Base-by-base conservation (phyloP, 2,329 filamentous ascomycete genomes). In the Didymosphaeria variabile region DNA sequence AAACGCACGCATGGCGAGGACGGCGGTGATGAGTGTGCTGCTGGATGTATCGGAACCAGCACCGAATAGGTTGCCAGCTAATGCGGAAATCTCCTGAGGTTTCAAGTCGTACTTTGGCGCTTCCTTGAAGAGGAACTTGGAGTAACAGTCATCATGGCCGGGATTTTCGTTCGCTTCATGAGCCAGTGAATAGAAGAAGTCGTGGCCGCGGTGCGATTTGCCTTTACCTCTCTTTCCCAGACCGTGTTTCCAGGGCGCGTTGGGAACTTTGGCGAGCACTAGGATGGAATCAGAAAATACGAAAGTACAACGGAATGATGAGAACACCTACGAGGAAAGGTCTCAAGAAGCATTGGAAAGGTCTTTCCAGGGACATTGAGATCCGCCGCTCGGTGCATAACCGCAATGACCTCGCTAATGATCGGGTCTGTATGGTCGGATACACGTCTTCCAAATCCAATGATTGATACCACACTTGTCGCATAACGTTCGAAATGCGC, bases 261-360 rank as follows among this genome's bases (percentile, higher is more conserved):
- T 71, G 9, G 72, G 72, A 10, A 73, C 64, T 60, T 69, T 71
- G 8, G 72, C 68, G 15, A 73, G 67, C 17, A 72, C 64, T 70
- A 49, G 10, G 6, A n/a, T 12, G 44, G 12, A 5, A 26, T 61
- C 21, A 59, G 54, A 10, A 3, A 38, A 50, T 53, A 23, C 58
- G 63, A 62, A 70, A 1, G 83, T 40, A 19, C 3, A 83, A 57
- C 85, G 86, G 0, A 83, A 85, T 69, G 10, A 73, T 85, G 79
- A 36, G 86, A 71, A 44, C 52, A 46, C 67, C 58, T 55, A 71
- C 67, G 72, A 1, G 84, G 84, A 58, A 86, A 86, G 0, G 84
- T 86, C 70, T 87, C 85, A 75, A 87, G 80, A 31, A 88, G 72
- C 83, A 86, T 87, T 3, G 86, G 86, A 61, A 88, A 87, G 0